Evolutionary conservation across 2,329 filamentous ascomycete genomes (phyloP).

Genomic region (Alternaria infectoria): DNA sequence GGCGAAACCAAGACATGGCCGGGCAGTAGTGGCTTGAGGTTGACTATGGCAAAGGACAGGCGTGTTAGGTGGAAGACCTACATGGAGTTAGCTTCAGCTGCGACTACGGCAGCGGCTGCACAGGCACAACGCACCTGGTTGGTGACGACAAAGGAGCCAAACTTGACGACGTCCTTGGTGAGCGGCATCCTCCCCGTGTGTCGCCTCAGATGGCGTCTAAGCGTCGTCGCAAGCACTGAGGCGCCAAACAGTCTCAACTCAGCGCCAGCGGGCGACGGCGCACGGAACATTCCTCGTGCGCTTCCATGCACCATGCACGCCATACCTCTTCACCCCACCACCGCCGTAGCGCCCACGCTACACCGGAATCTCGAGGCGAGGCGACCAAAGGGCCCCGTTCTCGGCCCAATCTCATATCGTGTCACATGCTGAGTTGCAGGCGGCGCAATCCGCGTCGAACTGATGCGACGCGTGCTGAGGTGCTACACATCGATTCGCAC

Average conservation of each 20-base stretch:
- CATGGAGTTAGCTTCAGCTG: not conserved
- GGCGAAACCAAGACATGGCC: constrained; percentile 94
- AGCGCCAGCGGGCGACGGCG: constrained; percentile 8
- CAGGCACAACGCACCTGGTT: constrained; percentile 45
- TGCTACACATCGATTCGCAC: constrained; percentile 27
- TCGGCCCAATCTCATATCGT: constrained; percentile 12
- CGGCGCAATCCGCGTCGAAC: constrained; percentile 5
- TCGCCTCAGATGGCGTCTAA: not conserved
- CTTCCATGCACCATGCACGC: constrained; percentile 13
- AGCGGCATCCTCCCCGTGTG: constrained; percentile 41
- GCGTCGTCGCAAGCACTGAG: constrained; percentile 7
- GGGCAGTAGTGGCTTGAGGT: constrained; percentile 91
- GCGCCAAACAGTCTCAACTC: constrained; percentile 2
- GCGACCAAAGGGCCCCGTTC: constrained; percentile 1
- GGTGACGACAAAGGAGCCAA: constrained; percentile 54
- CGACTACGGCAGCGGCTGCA: not conserved
- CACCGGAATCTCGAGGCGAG: constrained; percentile 3
- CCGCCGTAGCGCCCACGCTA: not conserved
- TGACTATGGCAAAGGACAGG: constrained; percentile 86
- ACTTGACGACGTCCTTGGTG: constrained; percentile 50
- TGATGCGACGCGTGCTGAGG: constrained; percentile 16
- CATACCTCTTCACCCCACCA: not conserved
- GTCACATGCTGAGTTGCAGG: constrained; percentile 19
- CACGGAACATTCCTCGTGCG: constrained; percentile 17
- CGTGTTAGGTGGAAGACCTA: constrained; percentile 87